These are phyloP conservation scores for Sporisorium reilianum DNA, from an alignment of 1,284 basidiomycete species.

Conservation along the genomic window DNA sequence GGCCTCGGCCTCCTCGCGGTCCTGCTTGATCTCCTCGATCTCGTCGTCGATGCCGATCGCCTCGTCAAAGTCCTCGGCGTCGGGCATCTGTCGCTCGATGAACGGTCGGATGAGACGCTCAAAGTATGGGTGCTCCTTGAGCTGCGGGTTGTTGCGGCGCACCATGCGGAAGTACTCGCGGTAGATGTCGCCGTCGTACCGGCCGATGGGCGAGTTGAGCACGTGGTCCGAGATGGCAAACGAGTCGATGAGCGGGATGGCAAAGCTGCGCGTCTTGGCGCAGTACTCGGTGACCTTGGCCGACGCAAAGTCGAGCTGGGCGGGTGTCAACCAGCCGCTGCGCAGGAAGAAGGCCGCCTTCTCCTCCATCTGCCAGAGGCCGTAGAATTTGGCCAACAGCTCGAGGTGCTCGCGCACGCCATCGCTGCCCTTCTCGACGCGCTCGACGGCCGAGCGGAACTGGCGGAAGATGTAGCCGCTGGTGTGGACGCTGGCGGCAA, in stretches of 20 bases:
- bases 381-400: slow-evolving; percentile 63
- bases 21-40: slow-evolving; percentile 70
- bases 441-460: slow-evolving; percentile 66
- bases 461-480: slow-evolving; percentile 69
- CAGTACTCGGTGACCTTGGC: slow-evolving; percentile 72
- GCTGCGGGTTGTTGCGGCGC: slow-evolving; percentile 66
- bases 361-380: slow-evolving; percentile 75
- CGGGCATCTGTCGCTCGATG: slow-evolving; percentile 71
- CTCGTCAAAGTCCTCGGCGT: slow-evolving; percentile 69
- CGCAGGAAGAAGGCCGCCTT: slow-evolving; percentile 73
- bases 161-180: slow-evolving; percentile 64
- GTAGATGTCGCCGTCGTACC: slow-evolving; percentile 67
- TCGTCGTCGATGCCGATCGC: slow-evolving; percentile 72
- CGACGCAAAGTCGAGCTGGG: slow-evolving; percentile 72
- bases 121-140: slow-evolving; percentile 73
- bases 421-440: slow-evolving; percentile 53
- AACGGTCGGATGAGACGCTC: slow-evolving; percentile 74
- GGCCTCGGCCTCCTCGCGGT: slow-evolving; percentile 62
- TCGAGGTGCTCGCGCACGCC: slow-evolving; percentile 63
- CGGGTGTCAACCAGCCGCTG: slow-evolving; percentile 71
- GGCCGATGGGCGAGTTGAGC: slow-evolving; percentile 74
- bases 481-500: slow-evolving; percentile 73
- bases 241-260: slow-evolving; percentile 73
- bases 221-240: slow-evolving; percentile 74
- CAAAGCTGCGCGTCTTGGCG: slow-evolving; percentile 71